A percentile compares a stretch with the other conserved stretches of the same genome.
These are phyloP conservation scores for Spizellomyces sp. DNA, from an alignment of 192 early-diverging fungal species.

Conservation along the genomic window DNA sequence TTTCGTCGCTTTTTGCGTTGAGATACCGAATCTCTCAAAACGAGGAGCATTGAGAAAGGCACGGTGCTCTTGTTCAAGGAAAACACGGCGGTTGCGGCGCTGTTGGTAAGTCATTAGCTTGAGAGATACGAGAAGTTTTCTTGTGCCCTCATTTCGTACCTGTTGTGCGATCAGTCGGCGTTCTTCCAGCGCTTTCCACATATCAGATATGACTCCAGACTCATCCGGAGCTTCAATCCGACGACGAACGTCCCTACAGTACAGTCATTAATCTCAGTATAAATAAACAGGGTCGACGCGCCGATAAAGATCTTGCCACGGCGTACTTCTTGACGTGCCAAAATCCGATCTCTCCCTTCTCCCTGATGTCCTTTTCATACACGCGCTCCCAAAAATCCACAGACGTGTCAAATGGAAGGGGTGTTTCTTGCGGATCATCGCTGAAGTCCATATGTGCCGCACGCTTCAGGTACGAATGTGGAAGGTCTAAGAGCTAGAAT, in stretches of 20 bases:
- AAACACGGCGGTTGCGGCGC: slow-evolving; percentile 40
- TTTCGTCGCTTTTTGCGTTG: background rate
- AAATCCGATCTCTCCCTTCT: slow-evolving; percentile 11
- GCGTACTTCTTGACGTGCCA: slow-evolving; percentile 21
- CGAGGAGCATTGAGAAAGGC: slow-evolving; percentile 20
- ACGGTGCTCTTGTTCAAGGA: slow-evolving; percentile 32
- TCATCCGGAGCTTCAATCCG: background rate
- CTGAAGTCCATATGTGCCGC: slow-evolving; percentile 14
- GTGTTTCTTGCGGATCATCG: slow-evolving; percentile 41
- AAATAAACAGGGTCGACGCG: too few relatives aligned
- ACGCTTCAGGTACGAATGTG: slow-evolving; percentile 6
- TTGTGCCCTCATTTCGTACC: too few relatives aligned
- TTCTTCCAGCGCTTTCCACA: background rate
- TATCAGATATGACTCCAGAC: background rate
- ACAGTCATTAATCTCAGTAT: too few relatives aligned
- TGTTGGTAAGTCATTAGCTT: slow-evolving; percentile 3
- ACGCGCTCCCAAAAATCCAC: slow-evolving; percentile 51
- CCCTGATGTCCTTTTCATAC: slow-evolving; percentile 34
- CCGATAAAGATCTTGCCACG: background rate
- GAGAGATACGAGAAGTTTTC: background rate
- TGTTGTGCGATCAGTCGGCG: background rate
- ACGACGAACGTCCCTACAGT: background rate
- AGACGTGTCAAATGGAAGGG: slow-evolving; percentile 40
- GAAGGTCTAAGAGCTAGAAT: slow-evolving; percentile 14
- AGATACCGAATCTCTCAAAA: slow-evolving; percentile 23